Conservation (phyloP, 1,284 basidiomycete genomes). For the Leccinum pachyderme region DNA sequence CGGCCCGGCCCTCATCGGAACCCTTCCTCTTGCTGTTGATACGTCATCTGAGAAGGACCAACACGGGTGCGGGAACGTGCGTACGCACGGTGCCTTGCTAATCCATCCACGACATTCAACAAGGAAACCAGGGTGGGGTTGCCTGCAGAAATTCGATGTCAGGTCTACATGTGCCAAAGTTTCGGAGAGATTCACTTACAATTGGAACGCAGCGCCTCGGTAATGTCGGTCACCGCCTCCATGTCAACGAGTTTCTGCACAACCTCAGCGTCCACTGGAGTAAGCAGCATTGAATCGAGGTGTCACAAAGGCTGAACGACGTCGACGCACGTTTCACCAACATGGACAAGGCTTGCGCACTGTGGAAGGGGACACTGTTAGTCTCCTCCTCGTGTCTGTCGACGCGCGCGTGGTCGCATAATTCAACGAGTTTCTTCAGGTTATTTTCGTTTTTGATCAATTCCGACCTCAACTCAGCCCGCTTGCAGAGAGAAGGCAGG, state of each 20-base stretch:
- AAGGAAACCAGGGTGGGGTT: constrained; percentile 22
- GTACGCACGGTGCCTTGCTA: constrained; percentile 20
- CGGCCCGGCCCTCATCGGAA: constrained; percentile 4
- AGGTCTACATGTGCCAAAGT: neutral
- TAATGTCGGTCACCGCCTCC: constrained; percentile 20
- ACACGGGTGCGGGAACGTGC: neutral
- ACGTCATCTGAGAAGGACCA: neutral
- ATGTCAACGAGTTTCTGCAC: constrained; percentile 15
- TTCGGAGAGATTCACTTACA: constrained; percentile 11
- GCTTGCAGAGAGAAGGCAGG: constrained; percentile 31
- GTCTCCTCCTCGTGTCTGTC: constrained; percentile 17
- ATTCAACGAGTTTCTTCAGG: constrained; percentile 17
- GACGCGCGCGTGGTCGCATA: constrained; percentile 16
- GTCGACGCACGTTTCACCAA: constrained; percentile 22
- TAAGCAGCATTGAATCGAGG: neutral
- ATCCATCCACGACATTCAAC: constrained; percentile 19
- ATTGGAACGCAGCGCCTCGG: constrained; percentile 13
- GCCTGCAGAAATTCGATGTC: constrained; percentile 12
- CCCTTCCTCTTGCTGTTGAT: constrained; percentile 8
- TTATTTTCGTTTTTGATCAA: constrained; percentile 20
- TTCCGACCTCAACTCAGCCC: constrained; percentile 10
- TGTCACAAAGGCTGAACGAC: neutral
- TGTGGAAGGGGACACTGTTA: constrained; percentile 23
- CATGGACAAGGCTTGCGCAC: constrained; percentile 29
- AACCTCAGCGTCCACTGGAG: constrained; percentile 16